These are phyloP conservation scores for Trifolium repens DNA, from an alignment of 306 rosid species.

Conservation along the genomic window DNA sequence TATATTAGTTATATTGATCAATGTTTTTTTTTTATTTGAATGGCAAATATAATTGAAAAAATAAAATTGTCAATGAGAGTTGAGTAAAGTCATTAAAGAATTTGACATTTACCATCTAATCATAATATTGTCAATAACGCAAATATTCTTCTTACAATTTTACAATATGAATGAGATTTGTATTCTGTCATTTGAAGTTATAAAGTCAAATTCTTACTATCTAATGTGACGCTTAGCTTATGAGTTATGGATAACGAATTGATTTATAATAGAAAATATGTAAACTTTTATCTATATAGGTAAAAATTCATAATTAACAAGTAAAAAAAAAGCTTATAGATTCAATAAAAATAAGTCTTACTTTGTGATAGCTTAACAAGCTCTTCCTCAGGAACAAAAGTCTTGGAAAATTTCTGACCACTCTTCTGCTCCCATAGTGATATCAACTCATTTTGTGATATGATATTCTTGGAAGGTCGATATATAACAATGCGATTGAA, in stretches of 20 bases:
- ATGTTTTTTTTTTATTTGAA: too few species aligned
- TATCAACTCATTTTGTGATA: constrained; percentile 53
- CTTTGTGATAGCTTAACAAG: constrained; percentile 44
- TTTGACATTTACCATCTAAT: too few species aligned
- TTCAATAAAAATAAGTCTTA: constrained; percentile 6
- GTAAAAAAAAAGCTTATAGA: neutral
- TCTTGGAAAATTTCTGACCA: constrained; percentile 28
- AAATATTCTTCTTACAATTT: too few species aligned
- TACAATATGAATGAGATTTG: too few species aligned
- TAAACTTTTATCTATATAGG: too few species aligned
- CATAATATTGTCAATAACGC: too few species aligned
- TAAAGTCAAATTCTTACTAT: too few species aligned
- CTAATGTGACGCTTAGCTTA: too few species aligned
- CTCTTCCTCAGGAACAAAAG: constrained; percentile 37
- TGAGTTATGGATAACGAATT: neutral
- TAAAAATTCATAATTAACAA: neutral
- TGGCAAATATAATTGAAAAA: too few species aligned
- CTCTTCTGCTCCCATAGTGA: constrained; percentile 51
- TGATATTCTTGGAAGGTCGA: constrained; percentile 41
- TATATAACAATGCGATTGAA: constrained; percentile 40
- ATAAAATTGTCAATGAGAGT: too few species aligned
- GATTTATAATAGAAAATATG: neutral
- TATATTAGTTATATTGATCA: neutral
- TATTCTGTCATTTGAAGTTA: too few species aligned
- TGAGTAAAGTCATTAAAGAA: too few species aligned